A percentile compares a stretch with the other conserved stretches of the same genome.
Conservation (phyloP, 306 rosid genomes). For the Quercus aquifolioides region DNA sequence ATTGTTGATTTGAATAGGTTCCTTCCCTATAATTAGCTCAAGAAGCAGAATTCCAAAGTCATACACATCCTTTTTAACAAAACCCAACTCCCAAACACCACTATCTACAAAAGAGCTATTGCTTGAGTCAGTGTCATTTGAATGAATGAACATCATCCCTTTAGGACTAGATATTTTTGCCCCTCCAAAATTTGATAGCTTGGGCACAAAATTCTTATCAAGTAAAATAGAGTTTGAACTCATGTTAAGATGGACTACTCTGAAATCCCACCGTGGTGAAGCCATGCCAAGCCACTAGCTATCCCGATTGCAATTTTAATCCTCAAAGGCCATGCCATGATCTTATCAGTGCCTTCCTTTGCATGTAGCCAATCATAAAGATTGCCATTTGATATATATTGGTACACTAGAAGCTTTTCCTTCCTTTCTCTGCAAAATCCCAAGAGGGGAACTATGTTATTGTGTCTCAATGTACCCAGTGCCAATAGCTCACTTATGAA, state of each 20-base stretch:
- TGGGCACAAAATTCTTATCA: slow-evolving; percentile 34
- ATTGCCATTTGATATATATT: slow-evolving; percentile 19
- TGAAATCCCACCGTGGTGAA: slow-evolving; percentile 20
- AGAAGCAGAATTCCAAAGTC: slow-evolving; percentile 36
- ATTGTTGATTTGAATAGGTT: neutral
- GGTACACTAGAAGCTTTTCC: slow-evolving; percentile 3
- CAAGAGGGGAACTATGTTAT: neutral
- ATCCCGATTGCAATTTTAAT: slow-evolving; percentile 31
- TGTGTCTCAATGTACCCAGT: slow-evolving; percentile 20
- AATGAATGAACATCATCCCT: neutral
- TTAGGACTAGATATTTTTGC: neutral
- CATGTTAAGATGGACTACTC: slow-evolving; percentile 14
- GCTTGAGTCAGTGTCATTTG: neutral
- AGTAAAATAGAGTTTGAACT: slow-evolving; percentile 24
- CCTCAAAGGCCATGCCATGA: neutral
- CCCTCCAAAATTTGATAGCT: slow-evolving; percentile 34
- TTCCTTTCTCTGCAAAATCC: slow-evolving; percentile 18
- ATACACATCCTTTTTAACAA: slow-evolving; percentile 31
- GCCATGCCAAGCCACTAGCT: slow-evolving; percentile 34
- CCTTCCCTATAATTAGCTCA: slow-evolving; percentile 26
- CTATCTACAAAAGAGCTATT: neutral
- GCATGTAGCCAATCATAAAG: slow-evolving; percentile 38
- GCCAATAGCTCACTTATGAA: slow-evolving; percentile 20
- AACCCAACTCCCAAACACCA: neutral
- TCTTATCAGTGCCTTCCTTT: slow-evolving; percentile 1